phyloP scores from a whole-genome alignment of 495 filamentous ascomycete genomes.

The Terfezia claveryi region DNA sequence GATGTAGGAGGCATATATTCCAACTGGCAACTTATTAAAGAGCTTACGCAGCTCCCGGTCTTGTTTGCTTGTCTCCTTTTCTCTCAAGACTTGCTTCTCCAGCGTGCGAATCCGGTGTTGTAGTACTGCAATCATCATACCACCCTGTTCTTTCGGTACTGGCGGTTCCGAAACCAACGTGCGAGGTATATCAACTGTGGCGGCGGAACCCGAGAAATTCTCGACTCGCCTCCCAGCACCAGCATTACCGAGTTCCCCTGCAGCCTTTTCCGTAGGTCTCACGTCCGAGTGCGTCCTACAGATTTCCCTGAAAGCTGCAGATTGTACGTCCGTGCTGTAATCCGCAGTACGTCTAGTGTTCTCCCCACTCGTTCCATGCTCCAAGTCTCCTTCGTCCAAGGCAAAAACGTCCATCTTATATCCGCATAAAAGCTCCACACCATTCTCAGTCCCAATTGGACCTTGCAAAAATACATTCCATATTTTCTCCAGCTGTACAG shows the following conservation, averaged over 20 bases:
- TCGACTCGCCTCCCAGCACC: background rate
- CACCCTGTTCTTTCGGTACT: background rate
- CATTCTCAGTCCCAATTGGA: slow-evolving; percentile 5
- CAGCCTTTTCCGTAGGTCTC: slow-evolving; percentile 13
- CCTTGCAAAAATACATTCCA: slow-evolving; percentile 15
- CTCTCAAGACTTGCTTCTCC: slow-evolving; percentile 2
- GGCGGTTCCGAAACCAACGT: background rate
- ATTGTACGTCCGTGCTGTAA: slow-evolving; percentile 9
- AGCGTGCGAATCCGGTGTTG: background rate
- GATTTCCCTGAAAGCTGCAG: slow-evolving; percentile 19
- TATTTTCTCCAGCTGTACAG: slow-evolving; percentile 15
- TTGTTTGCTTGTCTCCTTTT: slow-evolving; percentile 1
- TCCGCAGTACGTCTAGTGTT: background rate
- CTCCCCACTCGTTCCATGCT: background rate
- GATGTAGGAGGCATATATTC: background rate
- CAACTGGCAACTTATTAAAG: background rate
- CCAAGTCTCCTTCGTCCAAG: background rate
- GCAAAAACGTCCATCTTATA: slow-evolving; percentile 19
- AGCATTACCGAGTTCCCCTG: background rate
- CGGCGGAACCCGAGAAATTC: background rate
- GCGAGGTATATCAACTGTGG: background rate
- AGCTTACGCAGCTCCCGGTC: background rate
- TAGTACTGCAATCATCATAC: background rate
- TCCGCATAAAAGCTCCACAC: slow-evolving; percentile 17
- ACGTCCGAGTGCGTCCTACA: slow-evolving; percentile 16